Evolutionary conservation across 306 rosid genomes (phyloP).

Genomic region (Hippophae tibetana): DNA sequence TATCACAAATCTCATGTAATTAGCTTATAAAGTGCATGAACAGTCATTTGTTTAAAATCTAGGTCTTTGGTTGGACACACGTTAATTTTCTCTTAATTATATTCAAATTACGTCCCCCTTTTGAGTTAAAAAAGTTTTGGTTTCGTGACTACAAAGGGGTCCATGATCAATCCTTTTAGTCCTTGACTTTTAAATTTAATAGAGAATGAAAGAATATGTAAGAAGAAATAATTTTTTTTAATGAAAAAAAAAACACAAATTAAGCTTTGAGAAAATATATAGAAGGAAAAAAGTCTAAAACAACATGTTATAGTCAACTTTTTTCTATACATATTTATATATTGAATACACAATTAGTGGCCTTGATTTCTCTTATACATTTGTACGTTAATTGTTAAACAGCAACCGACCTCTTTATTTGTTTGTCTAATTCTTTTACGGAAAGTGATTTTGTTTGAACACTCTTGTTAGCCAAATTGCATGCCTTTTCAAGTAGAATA

Average conservation of each 20-base stretch:
- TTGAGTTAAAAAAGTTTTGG: conserved; percentile 13
- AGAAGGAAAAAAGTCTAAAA: conserved; percentile 11
- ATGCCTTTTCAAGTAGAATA: conserved; percentile 36
- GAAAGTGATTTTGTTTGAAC: conserved; percentile 33
- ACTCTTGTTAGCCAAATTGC: conserved; percentile 25
- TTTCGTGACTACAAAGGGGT: conserved; percentile 20
- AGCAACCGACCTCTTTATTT: not conserved
- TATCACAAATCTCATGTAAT: no score
- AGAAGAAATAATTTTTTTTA: conserved; percentile 1
- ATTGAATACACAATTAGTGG: no score
- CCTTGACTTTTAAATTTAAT: conserved; percentile 17
- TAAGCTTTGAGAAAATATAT: no score
- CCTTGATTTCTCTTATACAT: no score
- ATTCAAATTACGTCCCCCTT: conserved; percentile 26
- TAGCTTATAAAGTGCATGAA: no score
- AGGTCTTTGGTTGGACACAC: no score
- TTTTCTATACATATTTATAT: no score
- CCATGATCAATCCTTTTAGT: conserved; percentile 32
- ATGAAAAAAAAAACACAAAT: conserved; percentile 9
- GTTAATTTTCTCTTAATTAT: no score
- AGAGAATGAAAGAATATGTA: conserved; percentile 13
- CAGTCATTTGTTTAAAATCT: no score
- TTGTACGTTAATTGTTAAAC: no score
- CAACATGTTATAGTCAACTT: not conserved
- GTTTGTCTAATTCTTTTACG: conserved; percentile 20